phyloP scores from a whole-genome alignment of 2,329 filamentous ascomycete genomes.

The Fusarium nanum region DNA sequence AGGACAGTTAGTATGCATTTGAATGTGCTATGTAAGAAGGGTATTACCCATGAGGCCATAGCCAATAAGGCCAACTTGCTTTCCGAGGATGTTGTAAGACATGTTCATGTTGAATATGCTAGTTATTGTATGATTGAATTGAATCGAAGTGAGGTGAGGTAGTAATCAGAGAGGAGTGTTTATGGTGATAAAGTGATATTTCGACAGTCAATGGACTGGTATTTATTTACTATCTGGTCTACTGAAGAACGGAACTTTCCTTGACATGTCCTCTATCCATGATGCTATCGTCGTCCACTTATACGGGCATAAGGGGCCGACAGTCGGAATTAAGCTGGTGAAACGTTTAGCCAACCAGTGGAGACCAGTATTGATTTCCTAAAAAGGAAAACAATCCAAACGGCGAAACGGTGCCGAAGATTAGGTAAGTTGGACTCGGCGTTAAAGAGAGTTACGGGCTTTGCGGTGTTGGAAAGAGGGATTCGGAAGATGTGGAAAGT shows the following conservation, averaged over 20 bases:
- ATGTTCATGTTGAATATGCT: slow-evolving; percentile 24
- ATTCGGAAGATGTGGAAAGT: background rate
- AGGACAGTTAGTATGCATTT: slow-evolving; percentile 27
- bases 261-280: background rate
- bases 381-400: slow-evolving; percentile 32
- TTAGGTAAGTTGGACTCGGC: background rate
- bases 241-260: background rate
- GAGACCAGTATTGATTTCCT: slow-evolving; percentile 27
- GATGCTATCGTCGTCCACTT: slow-evolving; percentile 15
- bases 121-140: background rate
- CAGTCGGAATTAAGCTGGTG: slow-evolving; percentile 13
- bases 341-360: background rate
- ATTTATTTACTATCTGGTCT: slow-evolving; percentile 11
- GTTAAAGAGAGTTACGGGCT: background rate
- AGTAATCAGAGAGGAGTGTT: background rate
- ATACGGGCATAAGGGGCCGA: slow-evolving; percentile 18
- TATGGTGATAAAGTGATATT: background rate
- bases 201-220: background rate
- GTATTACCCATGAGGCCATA: slow-evolving; percentile 45
- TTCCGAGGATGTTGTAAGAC: slow-evolving; percentile 40
- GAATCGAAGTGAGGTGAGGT: background rate
- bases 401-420: slow-evolving; percentile 3
- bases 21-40: slow-evolving; percentile 23
- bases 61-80: slow-evolving; percentile 42
- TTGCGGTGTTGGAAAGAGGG: background rate